Base-by-base conservation (phyloP, 306 rosid genomes). In the Begonia peltatifolia region DNA sequence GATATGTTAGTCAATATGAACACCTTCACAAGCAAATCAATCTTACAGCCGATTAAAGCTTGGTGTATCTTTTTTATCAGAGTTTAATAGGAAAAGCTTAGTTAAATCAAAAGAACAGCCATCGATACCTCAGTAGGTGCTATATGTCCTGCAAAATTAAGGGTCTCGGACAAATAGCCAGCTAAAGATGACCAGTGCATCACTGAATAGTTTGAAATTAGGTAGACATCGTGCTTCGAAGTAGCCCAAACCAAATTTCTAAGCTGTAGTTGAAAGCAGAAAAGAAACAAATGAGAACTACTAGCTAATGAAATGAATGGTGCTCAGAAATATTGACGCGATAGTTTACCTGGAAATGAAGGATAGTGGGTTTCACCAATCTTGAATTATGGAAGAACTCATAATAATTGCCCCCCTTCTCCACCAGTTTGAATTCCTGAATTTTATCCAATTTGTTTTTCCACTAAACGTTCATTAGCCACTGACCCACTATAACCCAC, bases 211-310 rank as follows among this genome's bases (percentile, higher is more conserved):
- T 75, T 79, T 48, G 86, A 79, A 65, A 73, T 56, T 38, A 79
- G 79, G 47, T 79, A 79, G 57, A 72, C 79, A 56, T 79, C 82
- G 55, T 79, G 86, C 50, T 79, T 79, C 47, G 86, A 76, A 64
- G 77, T 72, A 50, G 86, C 86, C 86, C 86, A 79, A 30, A 79
- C 79, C 52, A 79, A 68, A 68, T 79, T 79, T 47, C 86, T 72
- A 38, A 79, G 71, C 86, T 79, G 79, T 69, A 72, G 36, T 10
- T 11, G 0, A 41, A 50, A 50, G 17, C 52, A 12, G 36, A 58
- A 50, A 50, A 50, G 1, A 12, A 46, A 0, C 16, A 11, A 6
- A 11, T 47, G 15, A 47, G 12, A 9, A 6, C n/a, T 4, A 47
- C 15, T 47, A 47, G 6, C n/a, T 0, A 47, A 15, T 6, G 15